Conservation (phyloP, 73 alveolate genomes). For the Uronychia binucleata region DNA sequence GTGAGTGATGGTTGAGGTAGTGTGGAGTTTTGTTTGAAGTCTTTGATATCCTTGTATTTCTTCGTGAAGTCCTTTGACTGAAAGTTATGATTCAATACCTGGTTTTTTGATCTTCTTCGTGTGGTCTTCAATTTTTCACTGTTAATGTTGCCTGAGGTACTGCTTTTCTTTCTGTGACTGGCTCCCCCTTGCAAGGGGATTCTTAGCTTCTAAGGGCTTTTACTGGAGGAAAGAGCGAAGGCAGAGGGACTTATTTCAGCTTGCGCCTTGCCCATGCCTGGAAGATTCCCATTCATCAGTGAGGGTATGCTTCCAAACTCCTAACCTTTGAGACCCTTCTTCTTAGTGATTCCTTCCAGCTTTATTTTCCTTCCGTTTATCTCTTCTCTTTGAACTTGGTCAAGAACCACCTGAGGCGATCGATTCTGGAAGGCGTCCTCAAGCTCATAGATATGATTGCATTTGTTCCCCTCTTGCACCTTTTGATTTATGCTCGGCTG, state of each 20-base stretch:
- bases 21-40: not conserved
- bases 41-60: not conserved
- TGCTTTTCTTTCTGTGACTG: not conserved
- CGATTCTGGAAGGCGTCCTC: not conserved
- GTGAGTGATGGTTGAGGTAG: no score
- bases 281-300: not conserved
- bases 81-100: not conserved
- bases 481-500: not conserved
- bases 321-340: no score
- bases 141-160: not conserved
- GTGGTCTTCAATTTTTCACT: not conserved
- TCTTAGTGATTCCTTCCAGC: conserved; percentile 10
- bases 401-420: not conserved
- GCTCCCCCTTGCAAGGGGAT: no score
- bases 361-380: conserved; percentile 2
- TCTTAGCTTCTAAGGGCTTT: not conserved
- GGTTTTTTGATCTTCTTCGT: not conserved
- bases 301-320: not conserved
- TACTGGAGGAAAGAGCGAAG: not conserved
- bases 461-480: not conserved
- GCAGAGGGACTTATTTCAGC: not conserved
- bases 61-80: not conserved
- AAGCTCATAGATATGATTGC: not conserved
- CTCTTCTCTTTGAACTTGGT: not conserved
- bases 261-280: not conserved